Conservation (phyloP, 2,329 filamentous ascomycete genomes). For the Neofusicoccum sp. region DNA sequence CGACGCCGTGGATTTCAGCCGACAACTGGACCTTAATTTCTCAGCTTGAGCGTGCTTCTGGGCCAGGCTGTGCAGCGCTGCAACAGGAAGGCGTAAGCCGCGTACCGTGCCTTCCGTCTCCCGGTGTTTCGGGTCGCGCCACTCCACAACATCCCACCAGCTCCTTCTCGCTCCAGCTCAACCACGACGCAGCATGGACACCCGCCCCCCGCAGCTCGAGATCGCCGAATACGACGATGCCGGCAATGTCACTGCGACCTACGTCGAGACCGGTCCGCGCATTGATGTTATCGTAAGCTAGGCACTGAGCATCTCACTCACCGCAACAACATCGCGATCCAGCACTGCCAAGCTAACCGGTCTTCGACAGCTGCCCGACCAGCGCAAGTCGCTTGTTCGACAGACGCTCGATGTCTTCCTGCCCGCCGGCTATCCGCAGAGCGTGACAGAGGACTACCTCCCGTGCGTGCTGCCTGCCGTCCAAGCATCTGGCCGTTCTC, state of each 20-base stretch:
- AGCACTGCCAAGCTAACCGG: constrained; percentile 21
- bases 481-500: neutral
- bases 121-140: constrained; percentile 4
- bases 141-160: constrained; percentile 9
- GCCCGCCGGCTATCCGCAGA: constrained; percentile 83
- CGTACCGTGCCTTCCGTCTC: neutral
- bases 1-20: neutral
- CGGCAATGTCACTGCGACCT: constrained; percentile 49
- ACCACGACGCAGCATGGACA: neutral
- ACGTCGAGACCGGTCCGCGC: constrained; percentile 45
- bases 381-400: constrained; percentile 31
- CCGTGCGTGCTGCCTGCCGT: constrained; percentile 46
- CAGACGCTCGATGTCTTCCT: constrained; percentile 70
- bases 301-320: neutral
- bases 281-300: constrained; percentile 48
- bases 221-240: constrained; percentile 50
- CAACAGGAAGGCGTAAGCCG: neutral
- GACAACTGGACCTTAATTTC: neutral
- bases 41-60: too few species aligned
- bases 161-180: neutral
- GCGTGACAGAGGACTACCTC: constrained; percentile 80
- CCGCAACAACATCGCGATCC: neutral
- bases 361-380: constrained; percentile 20
- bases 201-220: constrained; percentile 19
- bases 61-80: neutral